These are phyloP conservation scores for Diaporthe citri DNA, from an alignment of 2,329 filamentous ascomycete species.

Conservation along the genomic window DNA sequence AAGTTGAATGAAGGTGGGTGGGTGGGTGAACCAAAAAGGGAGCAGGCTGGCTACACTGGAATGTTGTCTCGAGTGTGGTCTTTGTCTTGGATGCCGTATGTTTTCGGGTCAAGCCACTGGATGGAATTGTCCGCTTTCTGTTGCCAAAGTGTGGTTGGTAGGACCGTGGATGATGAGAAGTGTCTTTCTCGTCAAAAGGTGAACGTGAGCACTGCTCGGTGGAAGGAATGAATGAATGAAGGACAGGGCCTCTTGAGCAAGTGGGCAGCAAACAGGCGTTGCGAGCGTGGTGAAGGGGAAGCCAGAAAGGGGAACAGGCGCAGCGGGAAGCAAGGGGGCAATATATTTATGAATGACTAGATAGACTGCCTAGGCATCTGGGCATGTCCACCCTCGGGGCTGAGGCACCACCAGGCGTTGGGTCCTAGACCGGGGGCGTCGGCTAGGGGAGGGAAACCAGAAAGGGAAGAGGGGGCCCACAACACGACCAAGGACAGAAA, in stretches of 20 bases:
- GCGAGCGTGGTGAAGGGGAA: conserved; percentile 13
- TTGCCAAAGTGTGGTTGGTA: conserved; percentile 32
- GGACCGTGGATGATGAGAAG: conserved; percentile 27
- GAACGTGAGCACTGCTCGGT: conserved; percentile 40
- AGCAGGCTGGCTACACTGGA: conserved; percentile 30
- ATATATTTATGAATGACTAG: conserved; percentile 35
- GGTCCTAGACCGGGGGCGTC: conserved; percentile 9
- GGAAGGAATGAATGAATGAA: conserved; percentile 39
- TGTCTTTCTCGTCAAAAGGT: conserved; percentile 30
- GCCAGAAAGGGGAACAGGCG: neutral
- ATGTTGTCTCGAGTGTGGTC: conserved; percentile 27
- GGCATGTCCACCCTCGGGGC: conserved; percentile 26
- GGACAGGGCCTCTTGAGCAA: conserved; percentile 19
- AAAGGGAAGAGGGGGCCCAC: conserved; percentile 12
- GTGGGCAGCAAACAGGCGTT: conserved; percentile 28
- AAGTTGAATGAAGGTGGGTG: conserved; percentile 37
- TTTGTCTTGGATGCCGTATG: conserved; percentile 28
- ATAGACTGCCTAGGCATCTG: neutral
- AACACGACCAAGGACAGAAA: conserved; percentile 16
- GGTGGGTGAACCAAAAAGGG: conserved; percentile 32
- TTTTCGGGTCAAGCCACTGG: conserved; percentile 25
- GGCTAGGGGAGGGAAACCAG: conserved; percentile 21
- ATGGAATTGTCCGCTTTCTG: conserved; percentile 12
- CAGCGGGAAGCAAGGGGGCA: conserved; percentile 7
- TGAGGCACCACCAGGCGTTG: neutral